Base-by-base conservation (phyloP, 1,284 basidiomycete species). In the Pseudozyma hubeiensis region DNA sequence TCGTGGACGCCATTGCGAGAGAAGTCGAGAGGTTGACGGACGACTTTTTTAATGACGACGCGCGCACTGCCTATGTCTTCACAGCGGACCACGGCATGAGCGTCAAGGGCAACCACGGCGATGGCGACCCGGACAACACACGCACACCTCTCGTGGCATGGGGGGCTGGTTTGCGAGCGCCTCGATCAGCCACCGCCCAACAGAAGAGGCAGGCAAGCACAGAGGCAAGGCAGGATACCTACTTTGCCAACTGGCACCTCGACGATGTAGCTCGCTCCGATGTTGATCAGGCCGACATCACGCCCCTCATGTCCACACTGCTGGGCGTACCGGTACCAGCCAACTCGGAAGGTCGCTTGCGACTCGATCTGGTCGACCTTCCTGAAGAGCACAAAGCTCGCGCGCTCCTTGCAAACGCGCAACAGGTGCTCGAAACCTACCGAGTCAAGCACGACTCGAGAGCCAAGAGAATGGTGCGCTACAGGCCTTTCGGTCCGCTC, bases 61-160 rank as follows among this genome's bases (percentile, higher is more conserved):
- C 68, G 6, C 88, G 90, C 53, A 94, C 93, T 0, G 90, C 89
- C 41, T 95, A 88, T 78, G 85, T 95, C 43, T 94, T 95, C 81
- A 94, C 92, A 4, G 92, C 93, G 0, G 93, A 95, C 82, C 93
- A 95, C 81, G 93, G 93, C 6, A 95, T 95, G 93, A 92, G 91
- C 8, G 89, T 88, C 45, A 91, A 93, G 60, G 93, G 93, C 30
- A 95, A 94, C 79, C 93, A 95, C 69, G 93, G 93, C 3, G 93
- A 95, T 77, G 93, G 93, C 33, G 90, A 94, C 75, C 93, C 92
- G 0, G 92, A 94, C 83, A 93, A 91, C 75, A 94, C 93, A 6
- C 89, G 92, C 24, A 94, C 93, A 0, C 93, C 93, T 16, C 86
- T 94, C 16, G 87, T 94, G n/a, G 89, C 88, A 0, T 94, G 93